Base-by-base conservation (phyloP, 1,284 basidiomycete genomes). In the Cronartium ribicola region DNA sequence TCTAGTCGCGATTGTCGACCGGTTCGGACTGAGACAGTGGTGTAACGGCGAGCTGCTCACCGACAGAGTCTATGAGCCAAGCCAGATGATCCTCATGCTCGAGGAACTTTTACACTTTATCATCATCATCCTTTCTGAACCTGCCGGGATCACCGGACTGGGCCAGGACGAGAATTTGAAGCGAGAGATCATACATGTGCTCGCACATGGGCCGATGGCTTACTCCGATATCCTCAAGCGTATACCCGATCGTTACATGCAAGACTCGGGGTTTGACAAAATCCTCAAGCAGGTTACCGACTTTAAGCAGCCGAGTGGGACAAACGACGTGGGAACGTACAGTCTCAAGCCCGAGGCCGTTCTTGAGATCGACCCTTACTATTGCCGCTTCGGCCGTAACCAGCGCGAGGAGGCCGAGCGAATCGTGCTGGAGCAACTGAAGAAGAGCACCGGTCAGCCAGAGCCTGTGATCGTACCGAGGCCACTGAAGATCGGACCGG, bases 311-410 rank as follows among this genome's bases (percentile, higher is more conserved):
- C 94, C 94, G 0, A 90, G 92, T 78, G 85, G 87, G 0, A 87
- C 86, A 0, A 85, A 87, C 1, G 93, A 96, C 77, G 86, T 86
- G 0, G 96, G 96, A 0, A 84, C 88, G 46, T 98, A 97, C 83
- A 89, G 94, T 78, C 86, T 98, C 75, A 90, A 89, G 79, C 87
- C 92, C 41, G 91, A 91, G 78, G 85, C 84, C 39, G 94, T 88
- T 80, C 88, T 88, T 76, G 90, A 97, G 77, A 89, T 98, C 76
- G 91, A 98, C 79, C 94, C 94, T 0, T 96, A 94, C 84, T 98
- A 95, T 84, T 92, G 90, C 80, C 94, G 98, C 80, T 98, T 96
- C 82, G 90, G 92, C 11, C 87, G 94, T 41, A 98, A 98, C 82
- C 90, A 94, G 80, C 87, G 94, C 59, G 92, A 97, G 79, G 91